phyloP scores from a whole-genome alignment of 1,284 basidiomycete genomes.

The Malassezia globosa region DNA sequence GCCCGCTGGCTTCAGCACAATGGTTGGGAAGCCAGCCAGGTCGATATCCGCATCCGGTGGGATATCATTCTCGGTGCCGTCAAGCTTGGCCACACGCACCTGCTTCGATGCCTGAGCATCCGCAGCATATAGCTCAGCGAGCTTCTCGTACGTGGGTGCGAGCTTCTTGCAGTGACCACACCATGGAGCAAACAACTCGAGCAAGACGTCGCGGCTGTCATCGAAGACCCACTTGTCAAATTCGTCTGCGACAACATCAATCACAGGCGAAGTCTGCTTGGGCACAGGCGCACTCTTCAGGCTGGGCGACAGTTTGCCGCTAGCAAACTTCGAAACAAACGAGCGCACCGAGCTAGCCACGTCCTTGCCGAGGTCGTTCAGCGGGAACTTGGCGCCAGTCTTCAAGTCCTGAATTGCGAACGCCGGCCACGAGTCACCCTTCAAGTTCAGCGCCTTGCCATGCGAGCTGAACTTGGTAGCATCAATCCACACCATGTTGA shows the following conservation, averaged over 20 bases:
- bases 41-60: constrained; percentile 74
- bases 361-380: constrained; percentile 59
- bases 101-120: constrained; percentile 60
- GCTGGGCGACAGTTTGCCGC: constrained; percentile 65
- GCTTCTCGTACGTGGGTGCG: constrained; percentile 81
- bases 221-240: constrained; percentile 74
- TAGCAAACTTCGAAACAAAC: constrained; percentile 60
- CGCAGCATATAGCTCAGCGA: constrained; percentile 68
- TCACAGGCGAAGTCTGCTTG: constrained; percentile 70
- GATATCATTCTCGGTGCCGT: constrained; percentile 91
- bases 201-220: constrained; percentile 79
- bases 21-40: constrained; percentile 70
- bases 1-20: constrained; percentile 93
- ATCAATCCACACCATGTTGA: constrained; percentile 99
- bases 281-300: constrained; percentile 87
- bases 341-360: constrained; percentile 50
- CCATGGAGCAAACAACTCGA: constrained; percentile 93
- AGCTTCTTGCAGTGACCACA: constrained; percentile 77
- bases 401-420: constrained; percentile 84
- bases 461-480: constrained; percentile 84
- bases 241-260: constrained; percentile 73
- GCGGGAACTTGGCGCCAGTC: constrained; percentile 78
- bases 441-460: constrained; percentile 82
- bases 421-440: constrained; percentile 67
- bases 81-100: constrained; percentile 75